phyloP scores from a whole-genome alignment of 306 rosid genomes.

The Oxytropis ochrocephala region DNA sequence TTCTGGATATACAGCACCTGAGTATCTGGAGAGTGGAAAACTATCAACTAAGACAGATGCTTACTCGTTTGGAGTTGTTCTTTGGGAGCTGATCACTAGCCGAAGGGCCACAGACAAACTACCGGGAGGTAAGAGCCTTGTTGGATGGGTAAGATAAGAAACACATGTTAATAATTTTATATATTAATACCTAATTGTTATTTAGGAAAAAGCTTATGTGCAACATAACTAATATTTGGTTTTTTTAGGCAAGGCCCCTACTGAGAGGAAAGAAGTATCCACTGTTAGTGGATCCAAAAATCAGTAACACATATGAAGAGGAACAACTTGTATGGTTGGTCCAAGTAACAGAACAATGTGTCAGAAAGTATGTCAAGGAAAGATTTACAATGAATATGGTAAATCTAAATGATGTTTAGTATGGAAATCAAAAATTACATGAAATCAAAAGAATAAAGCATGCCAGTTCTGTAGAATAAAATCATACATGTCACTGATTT shows the following conservation, averaged over 20 bases:
- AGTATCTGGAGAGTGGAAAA: constrained; percentile 28
- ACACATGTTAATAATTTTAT: background rate
- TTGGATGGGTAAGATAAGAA: constrained; percentile 50
- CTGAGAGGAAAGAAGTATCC: constrained; percentile 32
- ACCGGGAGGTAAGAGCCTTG: constrained; percentile 29
- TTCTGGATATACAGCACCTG: constrained; percentile 39
- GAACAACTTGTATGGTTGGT: constrained; percentile 31
- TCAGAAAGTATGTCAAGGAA: constrained; percentile 37
- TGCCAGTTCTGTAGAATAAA: background rate
- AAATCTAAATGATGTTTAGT: constrained; percentile 13
- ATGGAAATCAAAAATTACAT: background rate
- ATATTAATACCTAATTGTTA: background rate
- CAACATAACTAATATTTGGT: background rate
- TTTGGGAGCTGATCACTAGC: constrained; percentile 40
- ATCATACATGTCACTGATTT: background rate
- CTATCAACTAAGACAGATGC: constrained; percentile 34
- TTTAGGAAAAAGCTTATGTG: background rate
- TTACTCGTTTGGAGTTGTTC: constrained; percentile 39
- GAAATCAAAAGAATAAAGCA: background rate
- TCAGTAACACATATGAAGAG: constrained; percentile 33
- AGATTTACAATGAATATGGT: constrained; percentile 40
- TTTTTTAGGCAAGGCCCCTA: constrained; percentile 36
- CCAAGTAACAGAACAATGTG: constrained; percentile 39
- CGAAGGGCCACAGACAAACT: constrained; percentile 22
- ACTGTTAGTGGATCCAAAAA: constrained; percentile 31